Conservation (phyloP, 306 rosid species). For the Fagus crenata region DNA sequence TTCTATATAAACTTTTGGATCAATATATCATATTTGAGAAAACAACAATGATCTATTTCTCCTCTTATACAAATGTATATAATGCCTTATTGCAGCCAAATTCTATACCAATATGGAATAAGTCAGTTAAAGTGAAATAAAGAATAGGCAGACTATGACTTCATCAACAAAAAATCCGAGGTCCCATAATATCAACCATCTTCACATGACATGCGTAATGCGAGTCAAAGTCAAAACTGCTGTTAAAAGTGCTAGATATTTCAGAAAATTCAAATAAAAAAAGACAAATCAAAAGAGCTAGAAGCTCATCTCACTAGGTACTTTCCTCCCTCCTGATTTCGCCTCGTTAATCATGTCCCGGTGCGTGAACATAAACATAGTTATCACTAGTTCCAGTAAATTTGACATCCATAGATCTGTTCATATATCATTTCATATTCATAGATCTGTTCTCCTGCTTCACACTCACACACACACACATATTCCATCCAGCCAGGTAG, state of each 20-base stretch:
- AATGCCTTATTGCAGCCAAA: not conserved
- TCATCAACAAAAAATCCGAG: not conserved
- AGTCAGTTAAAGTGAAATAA: not conserved
- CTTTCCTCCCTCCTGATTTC: not conserved
- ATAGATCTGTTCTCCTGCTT: not conserved
- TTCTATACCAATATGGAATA: not conserved
- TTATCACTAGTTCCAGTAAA: not conserved
- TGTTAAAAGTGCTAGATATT: not conserved
- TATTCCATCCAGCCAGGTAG: not conserved
- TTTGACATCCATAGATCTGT: not conserved
- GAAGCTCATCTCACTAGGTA: not conserved
- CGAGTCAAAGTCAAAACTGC: not conserved
- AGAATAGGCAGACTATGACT: not conserved
- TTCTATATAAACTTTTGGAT: too few relatives aligned
- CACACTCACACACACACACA: not conserved
- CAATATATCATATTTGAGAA: too few relatives aligned
- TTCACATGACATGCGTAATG: not conserved
- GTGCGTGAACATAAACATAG: not conserved
- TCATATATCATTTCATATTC: not conserved
- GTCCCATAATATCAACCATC: not conserved
- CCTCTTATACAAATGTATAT: not conserved
- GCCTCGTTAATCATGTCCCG: not conserved
- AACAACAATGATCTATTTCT: not conserved
- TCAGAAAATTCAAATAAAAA: not conserved
- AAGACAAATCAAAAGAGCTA: not conserved